These are phyloP conservation scores for Huntiella omanensis DNA, from an alignment of 2,329 filamentous ascomycete genomes.

Conservation along the genomic window DNA sequence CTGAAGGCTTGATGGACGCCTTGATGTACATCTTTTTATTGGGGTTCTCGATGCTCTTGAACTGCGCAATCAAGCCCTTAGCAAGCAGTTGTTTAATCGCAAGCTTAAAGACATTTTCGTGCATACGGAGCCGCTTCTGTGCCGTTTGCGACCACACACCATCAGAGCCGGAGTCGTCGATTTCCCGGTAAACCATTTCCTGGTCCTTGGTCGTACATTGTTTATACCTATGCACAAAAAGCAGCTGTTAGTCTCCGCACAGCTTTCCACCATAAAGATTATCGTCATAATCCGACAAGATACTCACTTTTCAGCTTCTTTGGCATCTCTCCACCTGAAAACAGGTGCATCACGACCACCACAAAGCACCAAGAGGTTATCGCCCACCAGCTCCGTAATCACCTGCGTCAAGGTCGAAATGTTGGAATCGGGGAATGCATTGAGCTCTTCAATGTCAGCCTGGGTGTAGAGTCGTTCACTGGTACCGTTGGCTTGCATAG, in stretches of 20 bases:
- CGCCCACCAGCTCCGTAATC: conserved; percentile 37
- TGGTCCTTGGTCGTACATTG: conserved; percentile 51
- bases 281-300: background rate
- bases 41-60: conserved; percentile 82
- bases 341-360: conserved; percentile 23
- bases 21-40: conserved; percentile 95
- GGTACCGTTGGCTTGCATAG: conserved; percentile 30
- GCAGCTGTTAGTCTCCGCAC: too few relatives aligned
- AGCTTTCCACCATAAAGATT: background rate
- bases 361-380: conserved; percentile 38
- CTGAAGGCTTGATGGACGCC: conserved; percentile 61
- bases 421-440: conserved; percentile 38
- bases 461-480: conserved; percentile 35
- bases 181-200: conserved; percentile 68
- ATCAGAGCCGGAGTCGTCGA: conserved; percentile 67
- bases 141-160: conserved; percentile 86
- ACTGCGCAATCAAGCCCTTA: conserved; percentile 66
- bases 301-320: conserved; percentile 42
- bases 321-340: conserved; percentile 39
- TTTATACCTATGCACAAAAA: conserved; percentile 28
- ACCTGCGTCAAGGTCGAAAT: conserved; percentile 34
- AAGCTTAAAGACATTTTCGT: conserved; percentile 65
- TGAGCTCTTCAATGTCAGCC: conserved; percentile 36
- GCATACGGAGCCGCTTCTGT: conserved; percentile 60
- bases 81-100: conserved; percentile 67